Evolutionary conservation across 2,329 filamentous ascomycete genomes (phyloP).

Genomic region (Fusarium chaquense): DNA sequence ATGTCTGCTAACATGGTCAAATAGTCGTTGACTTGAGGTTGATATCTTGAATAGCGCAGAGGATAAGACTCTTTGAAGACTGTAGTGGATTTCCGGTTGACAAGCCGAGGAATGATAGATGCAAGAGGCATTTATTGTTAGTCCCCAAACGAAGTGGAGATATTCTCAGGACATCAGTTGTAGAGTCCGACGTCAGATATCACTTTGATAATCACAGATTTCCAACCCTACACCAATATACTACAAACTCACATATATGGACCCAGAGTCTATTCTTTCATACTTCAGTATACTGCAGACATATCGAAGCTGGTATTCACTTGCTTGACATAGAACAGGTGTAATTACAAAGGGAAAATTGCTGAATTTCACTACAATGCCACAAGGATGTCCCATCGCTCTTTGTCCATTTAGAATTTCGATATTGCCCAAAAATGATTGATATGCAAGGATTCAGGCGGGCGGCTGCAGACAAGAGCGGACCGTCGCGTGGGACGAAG

Average conservation of each 20-base stretch:
- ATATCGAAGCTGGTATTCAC: background rate
- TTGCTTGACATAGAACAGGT: background rate
- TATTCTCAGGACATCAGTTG: background rate
- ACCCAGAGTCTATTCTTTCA: too few relatives aligned
- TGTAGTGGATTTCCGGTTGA: background rate
- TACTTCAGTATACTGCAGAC: background rate
- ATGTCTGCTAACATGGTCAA: slow-evolving; percentile 4
- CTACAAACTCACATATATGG: background rate
- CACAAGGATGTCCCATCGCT: background rate
- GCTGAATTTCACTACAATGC: background rate
- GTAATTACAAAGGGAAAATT: background rate
- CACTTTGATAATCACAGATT: background rate
- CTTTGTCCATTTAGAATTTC: background rate
- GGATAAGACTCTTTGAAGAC: background rate
- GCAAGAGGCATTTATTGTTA: background rate
- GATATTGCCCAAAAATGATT: slow-evolving; percentile 1
- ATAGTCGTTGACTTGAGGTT: background rate
- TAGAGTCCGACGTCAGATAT: background rate
- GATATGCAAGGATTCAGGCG: background rate
- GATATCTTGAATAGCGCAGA: background rate
- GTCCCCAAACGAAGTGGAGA: background rate
- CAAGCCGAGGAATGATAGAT: background rate
- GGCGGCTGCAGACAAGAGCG: background rate
- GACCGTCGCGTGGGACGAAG: background rate
- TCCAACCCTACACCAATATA: background rate